Conservation (phyloP, 495 filamentous ascomycete species). For the Endocarpon pusillum region DNA sequence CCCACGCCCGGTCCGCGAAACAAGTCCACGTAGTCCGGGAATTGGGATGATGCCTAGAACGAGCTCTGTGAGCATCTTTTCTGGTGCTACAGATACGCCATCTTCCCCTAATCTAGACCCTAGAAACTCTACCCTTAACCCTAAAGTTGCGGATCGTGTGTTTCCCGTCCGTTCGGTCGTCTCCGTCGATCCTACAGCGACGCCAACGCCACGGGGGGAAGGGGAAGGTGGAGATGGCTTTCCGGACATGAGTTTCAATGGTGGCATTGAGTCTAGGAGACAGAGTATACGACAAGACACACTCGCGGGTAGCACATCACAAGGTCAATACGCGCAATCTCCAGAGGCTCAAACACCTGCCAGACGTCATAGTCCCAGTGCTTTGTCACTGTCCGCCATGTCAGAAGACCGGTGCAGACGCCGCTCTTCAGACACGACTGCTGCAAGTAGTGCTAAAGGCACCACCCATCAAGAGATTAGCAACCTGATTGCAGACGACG, state of each 20-base stretch:
- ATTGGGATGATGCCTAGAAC: neutral
- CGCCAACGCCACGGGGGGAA: conserved; percentile 8
- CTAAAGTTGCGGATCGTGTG: conserved; percentile 43
- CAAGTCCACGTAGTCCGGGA: too few species aligned
- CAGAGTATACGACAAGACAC: neutral
- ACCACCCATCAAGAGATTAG: neutral
- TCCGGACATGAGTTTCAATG: conserved; percentile 7
- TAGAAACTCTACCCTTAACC: conserved; percentile 19
- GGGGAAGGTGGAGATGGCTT: conserved; percentile 6
- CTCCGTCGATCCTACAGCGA: conserved; percentile 42
- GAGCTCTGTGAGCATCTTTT: conserved; percentile 1
- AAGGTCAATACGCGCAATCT: neutral
- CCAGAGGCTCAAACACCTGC: neutral
- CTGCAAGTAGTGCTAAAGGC: neutral
- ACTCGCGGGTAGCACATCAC: neutral
- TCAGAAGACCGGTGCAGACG: too few species aligned
- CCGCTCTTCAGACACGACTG: neutral
- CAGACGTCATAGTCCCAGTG: neutral
- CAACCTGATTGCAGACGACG: neutral
- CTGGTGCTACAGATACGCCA: too few species aligned
- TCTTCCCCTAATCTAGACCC: too few species aligned
- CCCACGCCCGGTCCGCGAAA: too few species aligned
- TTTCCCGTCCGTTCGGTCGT: conserved; percentile 76
- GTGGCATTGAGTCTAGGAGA: neutral
- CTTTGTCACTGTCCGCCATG: neutral